Evolutionary conservation across 306 rosid genomes (phyloP), one percentile per base, ranked within the genome.

Genomic region (Sicyos edulis): DNA sequence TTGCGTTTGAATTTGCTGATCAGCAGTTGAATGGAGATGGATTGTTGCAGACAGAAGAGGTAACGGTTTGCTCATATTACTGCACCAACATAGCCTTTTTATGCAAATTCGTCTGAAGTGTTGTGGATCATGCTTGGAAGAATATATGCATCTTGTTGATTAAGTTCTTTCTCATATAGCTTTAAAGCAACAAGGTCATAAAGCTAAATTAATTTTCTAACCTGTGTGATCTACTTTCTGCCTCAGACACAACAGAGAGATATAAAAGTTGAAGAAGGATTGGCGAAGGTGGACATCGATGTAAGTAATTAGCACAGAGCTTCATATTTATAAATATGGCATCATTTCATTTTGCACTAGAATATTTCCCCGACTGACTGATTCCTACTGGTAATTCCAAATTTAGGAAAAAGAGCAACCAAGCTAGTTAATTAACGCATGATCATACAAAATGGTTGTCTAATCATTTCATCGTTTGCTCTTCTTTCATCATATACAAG

Each of bases 1-100:
- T 73, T 55, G 52, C 78, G 71, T 80, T 75, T 74, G 86, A 80
- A 55, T 78, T 21, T 74, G 71, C 65, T 40, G 78, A 75, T 45
- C 78, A 75, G 74, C 76, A 54, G 17, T 53, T 60, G 63, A 81
- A 76, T 74, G 86, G 63, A 67, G 77, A 80, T 22, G 74, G 67
- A 79, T 40, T 26, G 45, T 74, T 64, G 71, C 85, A 81, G 74
- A 71, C 87, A 73, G 80, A 79, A 2, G 77, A 87, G 98, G 98
- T 93, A 88, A 79, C 71, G 21, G 10, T 42, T 63, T 0, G 2
- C 26, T 20, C 26, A 24, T 10, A 21, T 58, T 58, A 10, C 37
- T 1, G 4, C 19, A 5, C 20, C 20, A 29, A 60, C 66, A 60
- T 24, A 47, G 44, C 40, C 26, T 4, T 19, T 65, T 45, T 12